Conservation (phyloP, 2,329 filamentous ascomycete species). For the Fusarium nelsonii region DNA sequence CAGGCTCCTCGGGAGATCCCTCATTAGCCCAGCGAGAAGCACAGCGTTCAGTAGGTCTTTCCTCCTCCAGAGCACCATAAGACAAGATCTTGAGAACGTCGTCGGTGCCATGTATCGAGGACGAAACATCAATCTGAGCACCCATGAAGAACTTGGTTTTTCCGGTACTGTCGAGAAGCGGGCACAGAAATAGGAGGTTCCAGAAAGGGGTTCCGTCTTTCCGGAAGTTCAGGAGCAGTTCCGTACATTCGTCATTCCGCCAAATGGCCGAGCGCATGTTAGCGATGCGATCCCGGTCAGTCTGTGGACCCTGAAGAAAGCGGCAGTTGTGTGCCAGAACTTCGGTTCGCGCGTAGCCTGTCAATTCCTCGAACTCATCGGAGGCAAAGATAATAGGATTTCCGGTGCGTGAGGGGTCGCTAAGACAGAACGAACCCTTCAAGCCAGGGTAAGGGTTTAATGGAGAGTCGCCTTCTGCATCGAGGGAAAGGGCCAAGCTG, state of each 20-base stretch:
- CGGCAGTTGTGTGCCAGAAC: conserved; percentile 63
- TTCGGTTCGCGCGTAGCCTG: conserved; percentile 61
- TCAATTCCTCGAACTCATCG: conserved; percentile 65
- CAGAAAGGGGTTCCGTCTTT: conserved; percentile 66
- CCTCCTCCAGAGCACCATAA: conserved; percentile 48
- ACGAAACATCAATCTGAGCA: conserved; percentile 69
- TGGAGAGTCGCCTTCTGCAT: conserved; percentile 47
- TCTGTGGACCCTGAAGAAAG: conserved; percentile 63
- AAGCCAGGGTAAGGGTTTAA: conserved; percentile 63
- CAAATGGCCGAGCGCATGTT: conserved; percentile 59
- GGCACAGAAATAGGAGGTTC: conserved; percentile 68
- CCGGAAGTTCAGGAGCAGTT: conserved; percentile 64
- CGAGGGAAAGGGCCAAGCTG: conserved; percentile 58
- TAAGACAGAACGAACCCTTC: conserved; percentile 69
- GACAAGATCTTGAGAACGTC: conserved; percentile 65
- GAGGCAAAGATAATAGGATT: conserved; percentile 64
- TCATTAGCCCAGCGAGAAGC: conserved; percentile 35
- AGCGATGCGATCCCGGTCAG: conserved; percentile 56
- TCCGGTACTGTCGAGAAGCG: conserved; percentile 62
- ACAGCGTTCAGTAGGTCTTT: conserved; percentile 20
- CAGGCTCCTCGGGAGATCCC: conserved; percentile 32
- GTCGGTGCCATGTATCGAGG: conserved; percentile 61
- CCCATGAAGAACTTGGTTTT: conserved; percentile 66
- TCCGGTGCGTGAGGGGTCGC: conserved; percentile 62
- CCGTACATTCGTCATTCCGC: conserved; percentile 59